A percentile compares a stretch with the other conserved stretches of the same genome.
These are phyloP conservation scores for Beauveria varroae DNA, from an alignment of 2,329 filamentous ascomycete genomes.

Conservation along the genomic window DNA sequence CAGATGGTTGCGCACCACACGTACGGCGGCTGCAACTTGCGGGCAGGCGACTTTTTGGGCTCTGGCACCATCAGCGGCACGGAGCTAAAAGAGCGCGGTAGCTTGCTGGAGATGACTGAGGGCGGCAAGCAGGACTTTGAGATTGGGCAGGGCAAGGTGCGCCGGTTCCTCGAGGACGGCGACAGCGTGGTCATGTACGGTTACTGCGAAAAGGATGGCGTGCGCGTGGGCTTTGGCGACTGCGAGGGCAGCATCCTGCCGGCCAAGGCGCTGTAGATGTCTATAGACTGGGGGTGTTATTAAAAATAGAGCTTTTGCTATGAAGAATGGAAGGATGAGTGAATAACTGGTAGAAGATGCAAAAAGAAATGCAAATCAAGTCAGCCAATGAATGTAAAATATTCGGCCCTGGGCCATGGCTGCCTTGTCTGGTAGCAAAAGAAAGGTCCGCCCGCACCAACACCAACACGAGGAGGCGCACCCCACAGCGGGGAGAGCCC, in stretches of 20 bases:
- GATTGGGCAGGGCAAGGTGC: slow-evolving; percentile 31
- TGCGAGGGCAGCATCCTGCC: slow-evolving; percentile 28
- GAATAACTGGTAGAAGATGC: not conserved
- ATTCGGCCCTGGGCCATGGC: too few relatives aligned
- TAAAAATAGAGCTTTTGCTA: not conserved
- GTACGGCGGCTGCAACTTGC: slow-evolving; percentile 62
- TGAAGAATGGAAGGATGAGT: not conserved
- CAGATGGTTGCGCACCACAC: slow-evolving; percentile 75
- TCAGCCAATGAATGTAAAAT: not conserved
- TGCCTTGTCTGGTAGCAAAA: too few relatives aligned
- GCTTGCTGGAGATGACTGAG: slow-evolving; percentile 37
- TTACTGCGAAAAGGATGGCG: slow-evolving; percentile 23
- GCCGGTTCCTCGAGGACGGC: slow-evolving; percentile 39
- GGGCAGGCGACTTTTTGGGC: slow-evolving; percentile 62
- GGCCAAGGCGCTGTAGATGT: slow-evolving; percentile 8
- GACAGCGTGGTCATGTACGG: slow-evolving; percentile 36
- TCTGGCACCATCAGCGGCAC: slow-evolving; percentile 36
- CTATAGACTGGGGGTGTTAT: not conserved
- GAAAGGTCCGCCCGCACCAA: too few relatives aligned
- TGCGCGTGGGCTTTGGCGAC: slow-evolving; percentile 36
- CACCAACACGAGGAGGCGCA: not conserved
- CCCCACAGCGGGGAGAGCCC: not conserved
- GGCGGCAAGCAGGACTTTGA: slow-evolving; percentile 36
- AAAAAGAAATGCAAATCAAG: not conserved
- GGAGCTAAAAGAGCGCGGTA: slow-evolving; percentile 29